Percentiles rank a stretch among this genome's conserved stretches.
These are phyloP conservation scores for Vitis vinifera DNA, from an alignment of 164 flowering plant species.

Conservation along the genomic window ASM3070453v1 NC_081811.1:11921501-11922000, in stretches of 20 bases:
- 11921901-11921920: conserved; percentile 35
- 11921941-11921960: conserved; percentile 24
- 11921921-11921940: conserved; percentile 66
- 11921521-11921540: conserved; percentile 63
- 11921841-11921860: conserved; percentile 18
- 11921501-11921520: conserved; percentile 88
- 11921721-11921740: conserved; percentile 95
- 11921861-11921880: conserved; percentile 15
- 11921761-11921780: conserved; percentile 16
- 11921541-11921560: conserved; percentile 11
- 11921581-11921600: background rate
- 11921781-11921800: conserved; percentile 19
- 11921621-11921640: conserved; percentile 96
- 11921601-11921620: conserved; percentile 19
- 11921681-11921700: conserved; percentile 82
- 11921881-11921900: conserved; percentile 13
- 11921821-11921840: conserved; percentile 7
- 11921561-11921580: background rate
- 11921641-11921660: conserved; percentile 86
- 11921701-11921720: conserved; percentile 70
- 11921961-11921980: conserved; percentile 28
- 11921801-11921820: conserved; percentile 7
- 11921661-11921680: conserved; percentile 95
- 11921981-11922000: conserved; percentile 42
- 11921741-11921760: conserved; percentile 26